These are phyloP conservation scores for Multifurca ochricompacta DNA, from an alignment of 768 basidiomycete species.

Conservation along the genomic window DNA sequence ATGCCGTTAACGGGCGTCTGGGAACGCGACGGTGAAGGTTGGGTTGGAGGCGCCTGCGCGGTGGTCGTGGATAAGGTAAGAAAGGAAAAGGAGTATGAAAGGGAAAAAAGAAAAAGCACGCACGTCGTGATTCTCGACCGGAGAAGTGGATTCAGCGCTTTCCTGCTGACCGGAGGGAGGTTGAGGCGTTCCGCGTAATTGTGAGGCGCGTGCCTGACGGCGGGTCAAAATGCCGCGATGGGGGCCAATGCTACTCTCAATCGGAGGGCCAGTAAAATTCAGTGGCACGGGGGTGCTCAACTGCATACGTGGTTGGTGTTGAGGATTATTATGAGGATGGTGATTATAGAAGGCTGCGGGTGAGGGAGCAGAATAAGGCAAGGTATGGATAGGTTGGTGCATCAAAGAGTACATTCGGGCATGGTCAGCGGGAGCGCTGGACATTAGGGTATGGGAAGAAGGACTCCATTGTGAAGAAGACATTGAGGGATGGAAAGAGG, in stretches of 20 bases:
- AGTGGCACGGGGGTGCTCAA: constrained; percentile 13
- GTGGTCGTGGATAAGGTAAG: neutral
- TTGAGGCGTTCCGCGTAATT: constrained; percentile 11
- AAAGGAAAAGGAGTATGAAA: neutral
- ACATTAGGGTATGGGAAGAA: constrained; percentile 20
- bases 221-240: constrained; percentile 18
- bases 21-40: constrained; percentile 14
- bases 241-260: constrained; percentile 21
- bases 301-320: constrained; percentile 14
- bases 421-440: constrained; percentile 18
- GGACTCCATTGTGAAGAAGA: constrained; percentile 23
- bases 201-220: constrained; percentile 19
- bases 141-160: neutral
- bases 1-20: constrained; percentile 17
- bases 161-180: constrained; percentile 5
- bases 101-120: constrained; percentile 1
- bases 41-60: constrained; percentile 5
- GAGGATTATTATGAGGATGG: constrained; percentile 10
- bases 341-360: constrained; percentile 18
- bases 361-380: constrained; percentile 21
- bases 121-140: constrained; percentile 19
- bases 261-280: constrained; percentile 16
- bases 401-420: constrained; percentile 23
- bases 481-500: constrained; percentile 15
- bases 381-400: constrained; percentile 21